Conservation (phyloP, 176 grass and related monocot species). For the Oryza australiensis region DNA sequence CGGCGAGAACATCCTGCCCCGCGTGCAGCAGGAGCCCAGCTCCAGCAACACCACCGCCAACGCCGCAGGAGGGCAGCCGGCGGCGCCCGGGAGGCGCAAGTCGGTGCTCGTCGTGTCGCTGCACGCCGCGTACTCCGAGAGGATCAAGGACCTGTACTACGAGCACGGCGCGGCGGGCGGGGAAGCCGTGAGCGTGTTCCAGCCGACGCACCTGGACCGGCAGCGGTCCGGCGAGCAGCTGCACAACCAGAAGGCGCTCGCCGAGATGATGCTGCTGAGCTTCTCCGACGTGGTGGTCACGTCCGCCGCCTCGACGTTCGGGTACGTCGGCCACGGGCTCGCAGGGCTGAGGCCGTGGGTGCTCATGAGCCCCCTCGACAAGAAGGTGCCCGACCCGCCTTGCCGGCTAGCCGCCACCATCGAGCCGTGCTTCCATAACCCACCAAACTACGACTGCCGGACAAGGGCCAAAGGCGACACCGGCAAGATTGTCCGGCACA, state of each 20-base stretch:
- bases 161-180: slow-evolving; percentile 24
- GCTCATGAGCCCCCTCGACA: slow-evolving; percentile 33
- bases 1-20: slow-evolving; percentile 37
- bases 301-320: slow-evolving; percentile 59
- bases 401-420: slow-evolving; percentile 42
- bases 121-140: slow-evolving; percentile 57
- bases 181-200: slow-evolving; percentile 55
- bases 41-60: not conserved
- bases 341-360: slow-evolving; percentile 67
- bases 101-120: slow-evolving; percentile 61
- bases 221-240: slow-evolving; percentile 47
- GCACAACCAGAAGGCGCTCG: slow-evolving; percentile 75
- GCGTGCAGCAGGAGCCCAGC: not conserved
- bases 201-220: slow-evolving; percentile 58
- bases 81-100: slow-evolving; percentile 6
- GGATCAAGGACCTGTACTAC: slow-evolving; percentile 51
- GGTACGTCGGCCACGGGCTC: slow-evolving; percentile 63
- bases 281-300: slow-evolving; percentile 55
- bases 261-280: slow-evolving; percentile 73
- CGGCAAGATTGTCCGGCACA: slow-evolving; percentile 30
- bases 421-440: slow-evolving; percentile 68
- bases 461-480: slow-evolving; percentile 30
- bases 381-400: slow-evolving; percentile 29
- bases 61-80: too few species aligned
- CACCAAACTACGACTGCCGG: slow-evolving; percentile 53